Evolutionary conservation across 2,329 filamentous ascomycete genomes (phyloP).

Genomic region (Pseudogymnoascus sp.): DNA sequence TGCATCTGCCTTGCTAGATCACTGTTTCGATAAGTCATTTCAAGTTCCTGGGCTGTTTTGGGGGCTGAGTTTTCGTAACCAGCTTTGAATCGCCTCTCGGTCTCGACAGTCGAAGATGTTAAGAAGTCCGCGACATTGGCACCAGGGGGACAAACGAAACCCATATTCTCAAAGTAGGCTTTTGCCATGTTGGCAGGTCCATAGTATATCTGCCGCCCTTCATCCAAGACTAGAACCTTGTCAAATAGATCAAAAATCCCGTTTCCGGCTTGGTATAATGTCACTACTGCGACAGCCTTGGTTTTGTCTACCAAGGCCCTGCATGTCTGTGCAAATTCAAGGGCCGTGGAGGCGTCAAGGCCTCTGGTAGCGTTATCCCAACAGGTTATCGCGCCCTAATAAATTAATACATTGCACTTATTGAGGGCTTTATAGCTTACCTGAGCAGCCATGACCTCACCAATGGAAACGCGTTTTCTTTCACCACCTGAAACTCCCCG

Average conservation of each 20-base stretch:
- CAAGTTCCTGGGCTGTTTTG: conserved; percentile 40
- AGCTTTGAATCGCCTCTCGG: conserved; percentile 56
- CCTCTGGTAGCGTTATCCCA: conserved; percentile 65
- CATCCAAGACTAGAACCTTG: conserved; percentile 62
- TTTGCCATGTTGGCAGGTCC: conserved; percentile 52
- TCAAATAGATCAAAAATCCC: conserved; percentile 65
- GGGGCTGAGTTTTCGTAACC: conserved; percentile 40
- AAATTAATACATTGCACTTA: background rate
- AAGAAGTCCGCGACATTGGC: conserved; percentile 62
- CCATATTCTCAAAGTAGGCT: conserved; percentile 59
- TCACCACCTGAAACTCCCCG: conserved; percentile 58
- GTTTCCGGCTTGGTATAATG: conserved; percentile 64
- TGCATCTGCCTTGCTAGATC: conserved; percentile 45
- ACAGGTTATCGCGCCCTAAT: conserved; percentile 45
- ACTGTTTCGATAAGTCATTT: conserved; percentile 46
- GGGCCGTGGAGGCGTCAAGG: conserved; percentile 57
- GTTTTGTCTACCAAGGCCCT: conserved; percentile 58
- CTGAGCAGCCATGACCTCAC: conserved; percentile 37
- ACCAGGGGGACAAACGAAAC: conserved; percentile 56
- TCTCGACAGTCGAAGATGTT: conserved; percentile 59
- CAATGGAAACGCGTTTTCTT: conserved; percentile 55
- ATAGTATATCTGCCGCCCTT: conserved; percentile 61
- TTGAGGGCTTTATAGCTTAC: conserved; percentile 35
- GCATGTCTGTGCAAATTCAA: conserved; percentile 56
- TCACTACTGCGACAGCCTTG: conserved; percentile 55